Conservation (phyloP, 2,329 filamentous ascomycete species). For the Fonsecaea nubica region DNA sequence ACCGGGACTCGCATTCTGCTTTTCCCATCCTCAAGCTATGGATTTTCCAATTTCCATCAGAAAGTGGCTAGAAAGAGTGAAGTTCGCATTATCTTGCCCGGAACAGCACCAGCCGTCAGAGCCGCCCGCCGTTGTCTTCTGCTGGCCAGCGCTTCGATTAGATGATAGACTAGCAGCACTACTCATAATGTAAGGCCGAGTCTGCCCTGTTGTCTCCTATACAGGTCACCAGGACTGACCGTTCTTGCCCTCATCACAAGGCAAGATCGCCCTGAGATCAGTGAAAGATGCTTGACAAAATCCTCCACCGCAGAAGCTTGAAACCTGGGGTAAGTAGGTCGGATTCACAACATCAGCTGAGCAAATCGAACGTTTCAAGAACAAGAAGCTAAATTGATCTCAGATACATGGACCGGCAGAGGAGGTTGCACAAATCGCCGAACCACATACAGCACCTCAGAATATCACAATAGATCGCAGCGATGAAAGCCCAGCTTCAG, state of each 20-base stretch:
- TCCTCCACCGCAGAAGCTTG: slow-evolving; percentile 11
- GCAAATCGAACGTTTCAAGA: neutral
- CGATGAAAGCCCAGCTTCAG: slow-evolving; percentile 6
- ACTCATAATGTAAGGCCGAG: slow-evolving; percentile 11
- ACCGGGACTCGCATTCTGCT: neutral
- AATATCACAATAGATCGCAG: slow-evolving; percentile 6
- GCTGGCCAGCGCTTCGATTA: neutral
- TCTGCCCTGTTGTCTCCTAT: neutral
- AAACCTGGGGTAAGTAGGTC: neutral
- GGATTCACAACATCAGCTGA: neutral
- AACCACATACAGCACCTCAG: slow-evolving; percentile 6
- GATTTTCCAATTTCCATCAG: no score
- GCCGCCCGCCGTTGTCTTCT: neutral
- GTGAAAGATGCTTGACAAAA: slow-evolving; percentile 14
- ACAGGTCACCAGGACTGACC: neutral
- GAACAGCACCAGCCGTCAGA: neutral
- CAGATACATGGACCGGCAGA: slow-evolving; percentile 13
- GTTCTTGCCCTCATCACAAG: neutral
- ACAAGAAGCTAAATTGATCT: slow-evolving; percentile 12
- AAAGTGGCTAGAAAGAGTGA: no score
- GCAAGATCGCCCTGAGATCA: neutral
- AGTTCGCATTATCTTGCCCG: no score
- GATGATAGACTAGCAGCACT: slow-evolving; percentile 2
- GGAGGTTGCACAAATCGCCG: slow-evolving; percentile 16
- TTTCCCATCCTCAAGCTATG: no score